Evolutionary conservation across 2,329 filamentous ascomycete species (phyloP), one percentile per base, ranked within the genome.

Genomic region (Pseudohalonectria lignicola): DNA sequence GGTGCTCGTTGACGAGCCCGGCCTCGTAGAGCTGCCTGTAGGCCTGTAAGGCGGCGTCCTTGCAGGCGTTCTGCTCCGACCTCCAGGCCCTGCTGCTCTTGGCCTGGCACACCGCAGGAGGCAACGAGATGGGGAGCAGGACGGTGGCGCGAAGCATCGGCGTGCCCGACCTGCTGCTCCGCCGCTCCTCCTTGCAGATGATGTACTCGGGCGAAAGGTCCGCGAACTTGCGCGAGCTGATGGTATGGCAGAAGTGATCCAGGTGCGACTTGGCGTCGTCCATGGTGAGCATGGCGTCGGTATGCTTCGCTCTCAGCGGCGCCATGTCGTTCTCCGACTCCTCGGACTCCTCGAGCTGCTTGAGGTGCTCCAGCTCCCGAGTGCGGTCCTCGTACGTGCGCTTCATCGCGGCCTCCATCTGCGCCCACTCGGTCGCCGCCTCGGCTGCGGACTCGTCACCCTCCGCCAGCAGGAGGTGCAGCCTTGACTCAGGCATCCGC

Each of bases 31-130:
- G 64, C 5, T 66, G 66, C 17, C 74, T 59, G 51, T 88, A 94
- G 1, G 87, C 84, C 50, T 85, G 74, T 43, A 94, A 92, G 0
- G 86, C 82, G 1, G 82, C 86, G 55, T 95, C 90, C 51, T 82
- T 86, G 47, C 67, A 77, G 0, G 87, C 86, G 47, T 76, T 77
- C 41, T 67, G 73, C 49, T 92, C 80, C 0, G 78, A 83, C 10
- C 47, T 56, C 87, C 87, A 95, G n/a, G 54, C 44, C 26, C 53
- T 44, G 20, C 55, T 53, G 37, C 80, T 74, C 17, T 59, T 49
- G 0, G 71, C 65, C 29, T 57, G 61, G 13, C 82, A 74, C 9
- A 86, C 56, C 11, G 67, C 55, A 4, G 68, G 61, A n/a, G 83
- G 71, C 1, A 96, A 63, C 4, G 74, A 80, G 4, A 71, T 66